Evolutionary conservation across 306 rosid species (phyloP).

Genomic region (Lathyrus sativus): DNA sequence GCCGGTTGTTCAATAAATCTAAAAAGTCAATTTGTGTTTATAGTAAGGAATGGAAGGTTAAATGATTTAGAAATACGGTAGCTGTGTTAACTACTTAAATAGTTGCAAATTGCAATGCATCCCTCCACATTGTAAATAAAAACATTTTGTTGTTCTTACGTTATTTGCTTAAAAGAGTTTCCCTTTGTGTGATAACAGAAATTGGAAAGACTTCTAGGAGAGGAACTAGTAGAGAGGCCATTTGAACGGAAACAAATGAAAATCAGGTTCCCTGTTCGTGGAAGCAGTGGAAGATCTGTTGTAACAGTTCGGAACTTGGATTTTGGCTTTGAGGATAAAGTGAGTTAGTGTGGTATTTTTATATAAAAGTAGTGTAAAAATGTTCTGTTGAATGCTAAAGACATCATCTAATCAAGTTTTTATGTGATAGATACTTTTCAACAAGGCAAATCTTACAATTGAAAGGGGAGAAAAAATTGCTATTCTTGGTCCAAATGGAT

Average conservation of each 20-base stretch:
- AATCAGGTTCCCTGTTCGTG: constrained; percentile 95
- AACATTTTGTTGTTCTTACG: constrained; percentile 28
- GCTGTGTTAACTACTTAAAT: constrained; percentile 23
- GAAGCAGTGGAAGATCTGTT: constrained; percentile 89
- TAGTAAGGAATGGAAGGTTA: neutral
- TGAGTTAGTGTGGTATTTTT: constrained; percentile 40
- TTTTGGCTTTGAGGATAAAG: constrained; percentile 82
- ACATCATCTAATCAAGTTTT: constrained; percentile 36
- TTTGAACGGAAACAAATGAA: constrained; percentile 95
- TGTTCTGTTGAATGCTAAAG: constrained; percentile 22
- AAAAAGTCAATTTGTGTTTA: too few species aligned
- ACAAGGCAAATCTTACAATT: constrained; percentile 81
- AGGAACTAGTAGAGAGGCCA: constrained; percentile 83
- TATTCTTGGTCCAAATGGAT: constrained; percentile 95
- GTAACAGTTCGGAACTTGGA: constrained; percentile 67
- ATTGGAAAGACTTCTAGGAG: constrained; percentile 91
- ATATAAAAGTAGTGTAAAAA: constrained; percentile 17
- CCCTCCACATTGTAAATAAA: constrained; percentile 17
- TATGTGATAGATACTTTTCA: constrained; percentile 68
- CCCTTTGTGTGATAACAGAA: constrained; percentile 63
- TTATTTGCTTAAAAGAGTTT: constrained; percentile 35
- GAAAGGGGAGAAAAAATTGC: constrained; percentile 96
- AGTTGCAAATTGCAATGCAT: constrained; percentile 32
- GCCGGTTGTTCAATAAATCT: too few species aligned
- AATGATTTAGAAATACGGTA: constrained; percentile 18